Base-by-base conservation (phyloP, 345 rosid species). In the Sisymbrium irio region DNA sequence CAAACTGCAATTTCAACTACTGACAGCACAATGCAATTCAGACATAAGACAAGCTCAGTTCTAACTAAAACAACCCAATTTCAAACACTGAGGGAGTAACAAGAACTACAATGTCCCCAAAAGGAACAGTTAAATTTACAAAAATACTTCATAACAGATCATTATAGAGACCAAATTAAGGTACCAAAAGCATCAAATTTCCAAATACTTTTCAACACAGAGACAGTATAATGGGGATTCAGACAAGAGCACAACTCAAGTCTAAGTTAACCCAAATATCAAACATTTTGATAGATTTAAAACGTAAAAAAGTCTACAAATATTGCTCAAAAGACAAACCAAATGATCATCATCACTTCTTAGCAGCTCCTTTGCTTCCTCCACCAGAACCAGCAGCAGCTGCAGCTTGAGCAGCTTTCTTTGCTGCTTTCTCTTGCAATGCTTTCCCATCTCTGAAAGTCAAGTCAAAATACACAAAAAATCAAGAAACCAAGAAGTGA, bases 391-490 rank as follows among this genome's bases (percentile, higher is more conserved):
- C 14, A 11, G 83, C 87, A 1, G 46, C 79, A 1, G 42, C 79
- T 9, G 83, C 83, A 7, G 83, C 84, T 82, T 85, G 91, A 17
- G 77, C 95, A 28, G 93, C 98, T 76, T 93, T 93, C 89, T 85
- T 91, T 0, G 96, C 98, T 0, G 83, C 37, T 77, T 93, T 90
- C 75, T 93, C 97, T 78, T 90, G 97, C 86, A 93, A 73, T 2
- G 98, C 98, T 72, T 86, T 90, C 0, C 92, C 98, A 74, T 90
- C 98, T 57, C 97, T 93, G 51, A 30, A 47, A n/a, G n/a, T n/a
- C n/a, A n/a, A n/a, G 47, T 7, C 36, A 45, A 3, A 70, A 19
- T 12, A 19, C 28, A 39, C 14, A 51, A 12, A 50, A 13, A n/a
- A 76, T 40, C 62, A 71, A 32, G 19, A 7, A 15, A 40, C 65